Evolutionary conservation across 345 rosid genomes (phyloP).

Genomic region (Brassica cretica): DNA sequence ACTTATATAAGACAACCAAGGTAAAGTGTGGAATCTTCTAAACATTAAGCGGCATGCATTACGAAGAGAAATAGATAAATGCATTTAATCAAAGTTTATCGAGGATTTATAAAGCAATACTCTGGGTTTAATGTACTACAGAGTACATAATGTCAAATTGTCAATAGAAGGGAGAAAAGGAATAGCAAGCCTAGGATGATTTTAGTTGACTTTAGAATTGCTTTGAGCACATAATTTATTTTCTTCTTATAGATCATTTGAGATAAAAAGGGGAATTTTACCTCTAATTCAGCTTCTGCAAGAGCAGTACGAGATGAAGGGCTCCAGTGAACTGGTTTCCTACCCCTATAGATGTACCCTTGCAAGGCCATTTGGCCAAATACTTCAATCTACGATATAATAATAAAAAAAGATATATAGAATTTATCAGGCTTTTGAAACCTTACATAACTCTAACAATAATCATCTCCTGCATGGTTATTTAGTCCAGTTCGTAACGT

Average conservation of each 20-base stretch:
- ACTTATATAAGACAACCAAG: constrained; percentile 16
- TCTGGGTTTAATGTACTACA: not conserved
- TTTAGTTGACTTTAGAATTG: constrained; percentile 5
- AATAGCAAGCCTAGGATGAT: constrained; percentile 17
- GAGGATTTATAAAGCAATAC: not conserved
- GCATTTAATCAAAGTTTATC: not conserved
- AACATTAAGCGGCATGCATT: constrained; percentile 1
- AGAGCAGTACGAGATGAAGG: constrained; percentile 97
- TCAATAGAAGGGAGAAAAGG: not conserved
- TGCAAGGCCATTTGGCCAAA: constrained; percentile 83
- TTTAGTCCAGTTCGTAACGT: constrained; percentile 5
- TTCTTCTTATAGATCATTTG: constrained; percentile 4
- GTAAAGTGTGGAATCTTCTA: not conserved
- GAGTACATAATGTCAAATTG: not conserved
- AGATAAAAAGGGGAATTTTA: constrained; percentile 30
- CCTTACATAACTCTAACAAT: constrained; percentile 1
- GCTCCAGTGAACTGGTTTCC: constrained; percentile 98
- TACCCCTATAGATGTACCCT: constrained; percentile 91
- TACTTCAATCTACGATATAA: constrained; percentile 72
- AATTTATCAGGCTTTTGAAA: constrained; percentile 19
- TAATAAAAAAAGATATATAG: constrained; percentile 24
- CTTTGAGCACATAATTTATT: not conserved
- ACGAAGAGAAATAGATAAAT: not conserved
- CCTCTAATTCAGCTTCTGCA: constrained; percentile 99
- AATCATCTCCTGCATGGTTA: constrained; percentile 13